Percentiles rank a stretch among this genome's conserved stretches.
Evolutionary conservation across 164 flowering plant genomes (phyloP).

Genomic region (Nymphaea colorata): DNA sequence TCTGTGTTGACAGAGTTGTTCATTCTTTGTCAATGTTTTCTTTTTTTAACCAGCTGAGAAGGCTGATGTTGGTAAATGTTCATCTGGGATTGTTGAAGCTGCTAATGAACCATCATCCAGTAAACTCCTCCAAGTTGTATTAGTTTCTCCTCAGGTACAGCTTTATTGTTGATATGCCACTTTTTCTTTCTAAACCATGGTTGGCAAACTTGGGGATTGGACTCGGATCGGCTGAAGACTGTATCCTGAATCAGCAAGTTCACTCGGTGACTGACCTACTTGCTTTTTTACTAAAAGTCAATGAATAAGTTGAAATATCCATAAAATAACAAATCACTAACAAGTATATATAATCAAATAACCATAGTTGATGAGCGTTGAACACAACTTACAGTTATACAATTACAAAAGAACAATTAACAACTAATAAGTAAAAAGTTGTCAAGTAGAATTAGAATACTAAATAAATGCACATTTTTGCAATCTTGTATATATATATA

Average conservation of each 20-base stretch:
- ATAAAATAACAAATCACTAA: neutral
- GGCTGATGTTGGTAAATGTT: neutral
- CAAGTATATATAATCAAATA: neutral
- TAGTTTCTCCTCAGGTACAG: slow-evolving; percentile 79
- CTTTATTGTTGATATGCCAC: neutral
- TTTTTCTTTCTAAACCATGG: no score
- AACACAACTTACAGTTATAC: no score
- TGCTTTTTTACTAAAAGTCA: neutral
- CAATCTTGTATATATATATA: no score
- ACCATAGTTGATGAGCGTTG: neutral
- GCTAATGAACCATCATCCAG: slow-evolving; percentile 14
- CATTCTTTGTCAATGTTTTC: neutral
- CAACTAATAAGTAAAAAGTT: no score
- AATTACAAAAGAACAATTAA: no score
- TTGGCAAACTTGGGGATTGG: no score
- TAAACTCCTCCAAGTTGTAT: slow-evolving; percentile 64
- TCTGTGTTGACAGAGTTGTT: no score
- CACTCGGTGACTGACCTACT: neutral
- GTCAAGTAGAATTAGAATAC: no score
- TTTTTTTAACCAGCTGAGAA: neutral
- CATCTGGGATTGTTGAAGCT: slow-evolving; percentile 18
- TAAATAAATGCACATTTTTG: no score
- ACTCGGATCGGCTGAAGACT: neutral
- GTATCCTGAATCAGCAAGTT: neutral
- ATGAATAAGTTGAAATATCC: neutral